A percentile compares a stretch with the other conserved stretches of the same genome.
These are phyloP conservation scores for Phytopythium oedochilum DNA, from an alignment of 352 stramenopile species.

Conservation along the genomic window DNA sequence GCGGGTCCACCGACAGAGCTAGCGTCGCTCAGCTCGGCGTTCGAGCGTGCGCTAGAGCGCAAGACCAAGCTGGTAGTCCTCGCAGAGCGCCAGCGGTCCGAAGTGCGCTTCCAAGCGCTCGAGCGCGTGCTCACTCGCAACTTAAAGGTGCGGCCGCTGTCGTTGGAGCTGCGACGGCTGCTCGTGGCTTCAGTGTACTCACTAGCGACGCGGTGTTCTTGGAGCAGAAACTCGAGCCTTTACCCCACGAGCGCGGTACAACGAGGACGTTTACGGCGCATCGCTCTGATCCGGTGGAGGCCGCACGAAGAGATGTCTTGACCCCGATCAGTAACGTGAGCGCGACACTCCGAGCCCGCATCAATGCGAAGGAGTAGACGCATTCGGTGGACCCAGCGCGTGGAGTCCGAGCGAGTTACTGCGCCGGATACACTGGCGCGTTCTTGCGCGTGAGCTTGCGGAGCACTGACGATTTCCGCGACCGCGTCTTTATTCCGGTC, in stretches of 20 bases:
- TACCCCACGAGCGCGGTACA: not conserved
- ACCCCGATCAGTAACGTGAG: not conserved
- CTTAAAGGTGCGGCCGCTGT: slow-evolving; percentile 35
- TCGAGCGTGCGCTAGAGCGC: slow-evolving; percentile 19
- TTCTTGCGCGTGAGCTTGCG: slow-evolving; percentile 32
- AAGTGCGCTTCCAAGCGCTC: slow-evolving; percentile 58
- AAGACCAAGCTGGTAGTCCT: slow-evolving; percentile 55
- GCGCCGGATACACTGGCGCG: slow-evolving; percentile 35
- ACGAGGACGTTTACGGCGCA: not conserved
- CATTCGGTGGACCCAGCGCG: too few relatives aligned
- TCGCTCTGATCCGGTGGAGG: not conserved
- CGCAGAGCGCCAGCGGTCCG: slow-evolving; percentile 39
- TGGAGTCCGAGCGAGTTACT: slow-evolving; percentile 7
- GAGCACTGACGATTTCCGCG: slow-evolving; percentile 21
- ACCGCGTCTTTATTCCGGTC: slow-evolving; percentile 8
- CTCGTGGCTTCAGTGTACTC: too few relatives aligned
- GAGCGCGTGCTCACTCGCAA: slow-evolving; percentile 50
- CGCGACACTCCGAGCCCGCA: not conserved
- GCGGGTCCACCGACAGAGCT: not conserved
- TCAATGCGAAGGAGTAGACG: not conserved
- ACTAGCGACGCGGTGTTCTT: not conserved
- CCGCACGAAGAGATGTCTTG: not conserved
- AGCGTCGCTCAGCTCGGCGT: slow-evolving; percentile 10
- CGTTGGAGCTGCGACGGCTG: too few relatives aligned
- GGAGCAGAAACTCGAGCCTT: not conserved